Base-by-base conservation (phyloP, 116 monocot species). In the Posidonia oceanica region DNA sequence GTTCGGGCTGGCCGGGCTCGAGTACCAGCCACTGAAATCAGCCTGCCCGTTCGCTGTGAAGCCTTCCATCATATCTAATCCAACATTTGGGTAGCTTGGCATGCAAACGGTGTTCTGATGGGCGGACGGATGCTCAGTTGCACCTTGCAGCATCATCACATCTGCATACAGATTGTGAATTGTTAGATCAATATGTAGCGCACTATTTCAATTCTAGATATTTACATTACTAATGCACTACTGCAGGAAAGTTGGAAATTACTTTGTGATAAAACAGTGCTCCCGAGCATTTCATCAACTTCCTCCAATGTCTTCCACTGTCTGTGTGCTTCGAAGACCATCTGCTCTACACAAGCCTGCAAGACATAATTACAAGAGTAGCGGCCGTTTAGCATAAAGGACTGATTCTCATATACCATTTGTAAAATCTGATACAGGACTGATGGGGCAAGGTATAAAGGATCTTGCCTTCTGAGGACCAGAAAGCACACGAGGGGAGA, bases 301-400 rank as follows among this genome's bases (percentile, higher is more conserved):
- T 55, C 56, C 7, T 67, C 67, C 15, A 67, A 36, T 16, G 57
- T 11, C 37, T 59, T 14, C 75, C 75, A 67, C 16, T 67, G 67
- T 2, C 59, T 29, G 44, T 75, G 41, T 2, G 75, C 67, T 52
- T 69, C 70, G 13, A 48, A 0, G 37, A 55, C 64, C 69, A 70
- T 52, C 3, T 70, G 61, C 39, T 63, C 42, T 2, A 70, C 54
- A 10, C 11, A 56, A 40, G 38, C 22, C 76, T 76, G 76, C 39
- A 69, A 69, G 54, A 17, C 2, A 4, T 14, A 39, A 38, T 69
- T 29, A 5, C 36, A 36, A 37, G 36, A 38, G 8, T 69, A 15
- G 11, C 29, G 36, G 23, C 1, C 12, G 55, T 14, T 38, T 7
- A 55, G 3, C 4, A 37, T 36, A 15, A 3, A 56, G 56, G 7